A percentile compares a stretch with the other conserved stretches of the same genome.
Conservation (phyloP, 2,329 filamentous ascomycete species). For the Sarocladiaceae sp. region DNA sequence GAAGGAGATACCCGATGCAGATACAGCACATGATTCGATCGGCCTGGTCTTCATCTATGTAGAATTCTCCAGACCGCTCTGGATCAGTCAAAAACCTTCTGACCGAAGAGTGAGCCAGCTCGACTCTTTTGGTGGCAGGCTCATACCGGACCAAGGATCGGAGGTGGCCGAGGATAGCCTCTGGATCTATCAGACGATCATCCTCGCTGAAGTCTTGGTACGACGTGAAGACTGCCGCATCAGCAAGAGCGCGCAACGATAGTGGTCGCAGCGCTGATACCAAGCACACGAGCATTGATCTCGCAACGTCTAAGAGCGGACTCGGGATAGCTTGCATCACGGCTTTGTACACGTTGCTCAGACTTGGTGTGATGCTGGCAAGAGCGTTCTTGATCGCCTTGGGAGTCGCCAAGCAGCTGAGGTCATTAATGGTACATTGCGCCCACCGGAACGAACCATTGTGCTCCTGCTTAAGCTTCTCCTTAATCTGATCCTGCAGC, state of each 20-base stretch:
- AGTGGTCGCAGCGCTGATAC: slow-evolving; percentile 9
- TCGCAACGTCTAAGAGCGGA: neutral
- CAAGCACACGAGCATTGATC: slow-evolving; percentile 10
- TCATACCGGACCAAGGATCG: slow-evolving; percentile 9
- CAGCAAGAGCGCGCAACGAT: slow-evolving; percentile 6
- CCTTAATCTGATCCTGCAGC: neutral
- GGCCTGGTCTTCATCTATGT: neutral
- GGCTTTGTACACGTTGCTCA: slow-evolving; percentile 8
- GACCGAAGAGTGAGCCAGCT: slow-evolving; percentile 11
- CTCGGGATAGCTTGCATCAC: slow-evolving; percentile 5
- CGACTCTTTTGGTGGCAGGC: slow-evolving; percentile 1
- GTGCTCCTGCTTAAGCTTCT: slow-evolving; percentile 7
- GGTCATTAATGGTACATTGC: slow-evolving; percentile 10
- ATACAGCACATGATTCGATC: neutral
- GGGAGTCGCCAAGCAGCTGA: slow-evolving; percentile 1
- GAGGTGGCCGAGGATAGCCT: slow-evolving; percentile 6
- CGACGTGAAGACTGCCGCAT: neutral
- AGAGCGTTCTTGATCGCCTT: slow-evolving; percentile 9
- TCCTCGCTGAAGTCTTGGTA: slow-evolving; percentile 7
- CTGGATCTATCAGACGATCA: slow-evolving; percentile 11
- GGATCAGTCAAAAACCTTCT: slow-evolving; percentile 7
- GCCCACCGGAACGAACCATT: slow-evolving; percentile 11
- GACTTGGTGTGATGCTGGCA: slow-evolving; percentile 5
- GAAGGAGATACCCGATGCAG: slow-evolving; percentile 9
- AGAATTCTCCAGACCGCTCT: neutral